These are phyloP conservation scores for Saccharomycopsis fermentans DNA, from an alignment of 805 yeast species.

Conservation along the genomic window DNA sequence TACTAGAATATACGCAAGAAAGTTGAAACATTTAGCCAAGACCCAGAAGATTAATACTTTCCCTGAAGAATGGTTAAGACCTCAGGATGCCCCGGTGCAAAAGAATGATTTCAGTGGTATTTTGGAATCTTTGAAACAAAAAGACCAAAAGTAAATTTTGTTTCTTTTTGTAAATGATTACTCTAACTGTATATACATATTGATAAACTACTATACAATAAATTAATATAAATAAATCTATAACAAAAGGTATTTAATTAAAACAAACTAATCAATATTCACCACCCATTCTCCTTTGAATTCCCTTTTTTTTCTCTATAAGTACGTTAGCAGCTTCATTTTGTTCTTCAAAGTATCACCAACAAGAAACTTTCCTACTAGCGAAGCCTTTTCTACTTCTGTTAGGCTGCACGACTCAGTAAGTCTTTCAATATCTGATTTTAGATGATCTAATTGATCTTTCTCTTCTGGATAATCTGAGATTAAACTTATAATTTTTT, in stretches of 20 bases:
- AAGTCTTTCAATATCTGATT: not conserved
- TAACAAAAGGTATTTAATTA: not conserved
- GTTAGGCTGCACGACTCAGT: not conserved
- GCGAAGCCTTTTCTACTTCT: not conserved
- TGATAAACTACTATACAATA: not conserved
- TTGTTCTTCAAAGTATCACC: not conserved
- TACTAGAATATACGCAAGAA: constrained; percentile 42
- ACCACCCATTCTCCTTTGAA: no score
- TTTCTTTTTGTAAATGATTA: not conserved
- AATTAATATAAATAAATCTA: not conserved
- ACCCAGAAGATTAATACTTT: constrained; percentile 35
- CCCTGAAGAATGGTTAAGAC: constrained; percentile 75
- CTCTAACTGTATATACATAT: not conserved
- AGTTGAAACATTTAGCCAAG: constrained; percentile 30
- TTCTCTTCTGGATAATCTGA: constrained; percentile 10
- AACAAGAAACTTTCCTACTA: not conserved
- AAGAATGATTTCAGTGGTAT: constrained; percentile 13
- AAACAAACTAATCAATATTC: not conserved
- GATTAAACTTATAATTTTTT: constrained; percentile 21
- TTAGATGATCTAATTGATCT: not conserved
- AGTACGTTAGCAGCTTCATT: not conserved
- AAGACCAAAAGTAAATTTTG: not conserved
- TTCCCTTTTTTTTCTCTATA: not conserved
- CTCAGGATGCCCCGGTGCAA: constrained; percentile 56
- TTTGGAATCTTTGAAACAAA: not conserved